Conservation (phyloP, 2,329 filamentous ascomycete species). For the Ascochyta pisi region DNA sequence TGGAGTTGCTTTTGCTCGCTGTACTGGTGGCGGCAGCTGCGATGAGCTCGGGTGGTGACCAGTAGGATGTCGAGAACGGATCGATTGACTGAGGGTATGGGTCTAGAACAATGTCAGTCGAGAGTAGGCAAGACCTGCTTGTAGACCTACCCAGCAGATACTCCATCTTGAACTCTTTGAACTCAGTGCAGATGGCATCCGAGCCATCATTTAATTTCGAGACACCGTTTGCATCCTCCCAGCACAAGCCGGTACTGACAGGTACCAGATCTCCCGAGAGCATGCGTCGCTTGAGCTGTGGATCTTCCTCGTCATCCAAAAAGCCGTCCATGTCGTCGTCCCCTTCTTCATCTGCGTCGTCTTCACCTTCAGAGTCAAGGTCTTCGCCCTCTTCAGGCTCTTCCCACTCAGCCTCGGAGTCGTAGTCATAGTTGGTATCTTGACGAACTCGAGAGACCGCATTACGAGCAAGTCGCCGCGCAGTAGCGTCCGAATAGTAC, state of each 20-base stretch:
- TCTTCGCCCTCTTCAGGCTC: constrained; percentile 77
- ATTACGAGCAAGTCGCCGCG: constrained; percentile 60
- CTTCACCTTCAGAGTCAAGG: constrained; percentile 68
- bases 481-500: constrained; percentile 55
- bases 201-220: constrained; percentile 55
- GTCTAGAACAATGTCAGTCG: constrained; percentile 43
- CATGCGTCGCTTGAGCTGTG: constrained; percentile 63
- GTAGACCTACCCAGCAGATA: constrained; percentile 69
- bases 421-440: constrained; percentile 79
- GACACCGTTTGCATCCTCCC: constrained; percentile 65
- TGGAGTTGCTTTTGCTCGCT: constrained; percentile 23
- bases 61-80: constrained; percentile 84
- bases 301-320: constrained; percentile 79
- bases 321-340: constrained; percentile 90
- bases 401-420: constrained; percentile 85
- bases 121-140: neutral
- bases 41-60: constrained; percentile 57
- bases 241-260: constrained; percentile 80
- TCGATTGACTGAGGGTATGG: constrained; percentile 70
- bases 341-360: constrained; percentile 73
- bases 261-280: constrained; percentile 75
- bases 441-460: constrained; percentile 63
- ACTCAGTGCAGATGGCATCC: constrained; percentile 56
- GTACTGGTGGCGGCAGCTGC: constrained; percentile 13
- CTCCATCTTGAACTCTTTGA: constrained; percentile 73